Base-by-base conservation (phyloP, 352 stramenopile species). In the Phytophthora podocarpi region DNA sequence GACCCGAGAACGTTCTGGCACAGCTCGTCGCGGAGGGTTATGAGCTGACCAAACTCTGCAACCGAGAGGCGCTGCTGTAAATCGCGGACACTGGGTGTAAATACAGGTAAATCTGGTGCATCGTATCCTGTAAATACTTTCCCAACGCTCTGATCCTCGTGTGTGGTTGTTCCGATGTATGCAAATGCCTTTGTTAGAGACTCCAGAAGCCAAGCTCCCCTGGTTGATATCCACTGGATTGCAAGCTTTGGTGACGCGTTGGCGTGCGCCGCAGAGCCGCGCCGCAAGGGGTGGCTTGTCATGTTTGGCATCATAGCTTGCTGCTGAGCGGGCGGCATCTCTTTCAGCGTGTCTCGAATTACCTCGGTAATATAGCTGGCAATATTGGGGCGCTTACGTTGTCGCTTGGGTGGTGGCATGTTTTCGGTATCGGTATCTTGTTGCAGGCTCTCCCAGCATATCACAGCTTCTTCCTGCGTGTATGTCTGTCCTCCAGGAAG, bases 221-320 rank as follows among this genome's bases (percentile, higher is more conserved):
- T 5, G 21, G 47, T 74, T 1, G 59, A 70, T 0, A 69, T 63
- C 47, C 52, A 64, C 39, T 72, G 53, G 10, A 72, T 59, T 0
- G 52, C 40, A 11, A 70, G 47, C 15, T 67, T 70, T 1, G 59
- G 47, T 1, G 54, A 67, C 2, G 47, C 47, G 13, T 63, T 70
- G 2, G 42, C 53, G 23, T 54, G 41, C 6, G 53, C 59, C 10
- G 56, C 47, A 2, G 46, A 28, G 6, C 56, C 56, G 3, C 36
- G 39, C 3, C 47, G 37, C 0, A 53, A 2, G 0, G 30, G 59
- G n/a, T 57, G 56, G 12, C 46, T 59, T 4, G 12, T 59, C 37
- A 53, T 26, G 2, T 39, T 21, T 1, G 46, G 36, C 18, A 27
- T 55, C 31, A 40, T 35, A 0, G n/a, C 3, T 32, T 53, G 21